Conservation (phyloP, 495 filamentous ascomycete species). For the Annulohypoxylon maeteangense region DNA sequence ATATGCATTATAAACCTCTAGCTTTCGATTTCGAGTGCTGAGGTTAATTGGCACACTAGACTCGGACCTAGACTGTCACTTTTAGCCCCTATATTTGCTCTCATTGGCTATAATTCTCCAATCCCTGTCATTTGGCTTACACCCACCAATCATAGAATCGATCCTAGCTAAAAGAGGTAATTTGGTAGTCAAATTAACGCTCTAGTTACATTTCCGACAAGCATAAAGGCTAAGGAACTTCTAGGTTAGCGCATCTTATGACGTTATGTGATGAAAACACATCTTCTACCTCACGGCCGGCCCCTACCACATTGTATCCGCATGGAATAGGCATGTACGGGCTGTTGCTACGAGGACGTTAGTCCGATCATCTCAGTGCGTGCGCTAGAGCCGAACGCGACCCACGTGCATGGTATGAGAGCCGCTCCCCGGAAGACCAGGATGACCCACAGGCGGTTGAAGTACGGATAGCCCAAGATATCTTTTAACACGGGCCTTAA, state of each 20-base stretch:
- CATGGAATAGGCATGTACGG: no score
- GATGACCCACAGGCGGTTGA: neutral
- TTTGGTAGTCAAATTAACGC: no score
- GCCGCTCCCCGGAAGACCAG: neutral
- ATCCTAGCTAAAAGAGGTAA: neutral
- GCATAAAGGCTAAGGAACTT: no score
- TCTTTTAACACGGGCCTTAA: neutral
- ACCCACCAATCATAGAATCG: neutral
- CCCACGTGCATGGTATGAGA: neutral
- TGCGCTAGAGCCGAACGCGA: neutral
- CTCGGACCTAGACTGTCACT: no score
- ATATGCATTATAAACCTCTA: no score
- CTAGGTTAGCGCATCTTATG: no score
- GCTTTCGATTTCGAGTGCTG: no score
- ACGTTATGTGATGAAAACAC: no score
- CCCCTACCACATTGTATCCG: no score
- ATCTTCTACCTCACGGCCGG: no score
- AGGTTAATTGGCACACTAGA: no score
- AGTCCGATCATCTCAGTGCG: neutral
- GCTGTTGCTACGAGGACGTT: neutral
- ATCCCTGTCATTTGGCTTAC: neutral
- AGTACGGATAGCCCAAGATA: neutral
- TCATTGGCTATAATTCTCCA: neutral
- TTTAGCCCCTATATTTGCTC: neutral
- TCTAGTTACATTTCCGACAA: no score